A percentile compares a stretch with the other conserved stretches of the same genome.
phyloP scores from a whole-genome alignment of 1,139 yeast species.

The Yamadazyma sp. region DNA sequence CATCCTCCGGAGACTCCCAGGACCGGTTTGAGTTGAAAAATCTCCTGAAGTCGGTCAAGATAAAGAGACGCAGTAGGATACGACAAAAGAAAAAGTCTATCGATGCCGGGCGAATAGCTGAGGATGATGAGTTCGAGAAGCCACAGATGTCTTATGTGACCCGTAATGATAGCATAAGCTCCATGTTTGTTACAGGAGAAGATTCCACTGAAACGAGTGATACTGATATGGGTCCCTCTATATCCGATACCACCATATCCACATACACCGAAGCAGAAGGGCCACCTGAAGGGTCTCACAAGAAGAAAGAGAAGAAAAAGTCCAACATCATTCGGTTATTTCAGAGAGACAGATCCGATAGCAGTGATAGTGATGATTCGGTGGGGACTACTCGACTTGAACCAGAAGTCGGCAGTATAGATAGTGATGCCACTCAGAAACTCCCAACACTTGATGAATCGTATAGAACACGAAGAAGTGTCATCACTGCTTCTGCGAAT shows the following conservation, averaged over 20 bases:
- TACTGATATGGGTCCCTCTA: background rate
- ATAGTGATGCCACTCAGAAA: constrained; percentile 20
- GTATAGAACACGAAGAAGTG: background rate
- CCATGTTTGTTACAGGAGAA: background rate
- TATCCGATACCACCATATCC: constrained; percentile 7
- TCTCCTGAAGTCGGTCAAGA: constrained; percentile 1
- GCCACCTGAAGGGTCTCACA: background rate
- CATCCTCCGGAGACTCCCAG: background rate
- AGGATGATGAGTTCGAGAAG: background rate
- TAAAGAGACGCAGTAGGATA: constrained; percentile 10
- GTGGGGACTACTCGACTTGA: constrained; percentile 13
- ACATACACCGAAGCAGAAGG: too few species aligned
- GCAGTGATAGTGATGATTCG: constrained; percentile 16
- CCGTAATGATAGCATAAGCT: background rate
- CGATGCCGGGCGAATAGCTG: background rate
- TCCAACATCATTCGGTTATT: constrained; percentile 12
- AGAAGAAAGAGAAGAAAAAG: constrained; percentile 9
- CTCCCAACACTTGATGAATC: background rate
- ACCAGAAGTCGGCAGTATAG: constrained; percentile 4
- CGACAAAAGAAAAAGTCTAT: constrained; percentile 8
- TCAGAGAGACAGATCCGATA: constrained; percentile 13
- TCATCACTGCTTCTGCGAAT: background rate
- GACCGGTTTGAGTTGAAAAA: background rate
- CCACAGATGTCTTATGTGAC: background rate
- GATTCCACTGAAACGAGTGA: background rate